Evolutionary conservation across 805 yeast genomes (phyloP), one percentile per base, ranked within the genome.

Genomic region (Suhomyces sp.): DNA sequence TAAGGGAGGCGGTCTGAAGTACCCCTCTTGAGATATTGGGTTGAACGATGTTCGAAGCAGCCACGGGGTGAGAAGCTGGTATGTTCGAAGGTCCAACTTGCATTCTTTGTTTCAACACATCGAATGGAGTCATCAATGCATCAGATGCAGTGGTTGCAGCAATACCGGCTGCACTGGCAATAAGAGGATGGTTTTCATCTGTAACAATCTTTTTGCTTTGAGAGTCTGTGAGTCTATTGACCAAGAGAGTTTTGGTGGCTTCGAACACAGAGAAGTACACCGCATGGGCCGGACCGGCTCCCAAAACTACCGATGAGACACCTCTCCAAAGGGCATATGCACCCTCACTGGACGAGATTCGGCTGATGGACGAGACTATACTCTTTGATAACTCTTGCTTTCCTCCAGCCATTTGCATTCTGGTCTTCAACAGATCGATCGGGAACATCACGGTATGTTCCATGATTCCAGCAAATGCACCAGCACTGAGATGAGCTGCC

Each of bases 261-360:
- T 91, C 98, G 60, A 88, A 93, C 4, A 93, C 95, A n/a, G 90
- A 81, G 58, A 88, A 91, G 63, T 93, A 91, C 5, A 93, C 83
- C 3, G 98, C 98, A 65, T 91, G 98, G 3, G 98, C 97, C 2
- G 98, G 98, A 5, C 98, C 98, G n/a, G 98, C 97, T 24, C 98
- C 98, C 42, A 91, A 56, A 2, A 88, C 81, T 40, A 93, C 95
- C 1, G 96, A 84, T 16, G 88, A 81, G 12, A 91, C 86, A 36
- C 98, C 98, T 54, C 95, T 74, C 95, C 97, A 91, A 19, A 93
- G 72, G 1, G 95, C 85, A 34, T 76, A 54, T 5, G 91, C 83
- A 2, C 98, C 98, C 59, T 91, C 98, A 12, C 83, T 71, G 11
- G 95, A 75, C n/a, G 86, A 73, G 38, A 93, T 88, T 48, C 74